Evolutionary conservation across 2,329 filamentous ascomycete species (phyloP).

Genomic region (Ophiognomonia clavigignenti-juglandacearum): DNA sequence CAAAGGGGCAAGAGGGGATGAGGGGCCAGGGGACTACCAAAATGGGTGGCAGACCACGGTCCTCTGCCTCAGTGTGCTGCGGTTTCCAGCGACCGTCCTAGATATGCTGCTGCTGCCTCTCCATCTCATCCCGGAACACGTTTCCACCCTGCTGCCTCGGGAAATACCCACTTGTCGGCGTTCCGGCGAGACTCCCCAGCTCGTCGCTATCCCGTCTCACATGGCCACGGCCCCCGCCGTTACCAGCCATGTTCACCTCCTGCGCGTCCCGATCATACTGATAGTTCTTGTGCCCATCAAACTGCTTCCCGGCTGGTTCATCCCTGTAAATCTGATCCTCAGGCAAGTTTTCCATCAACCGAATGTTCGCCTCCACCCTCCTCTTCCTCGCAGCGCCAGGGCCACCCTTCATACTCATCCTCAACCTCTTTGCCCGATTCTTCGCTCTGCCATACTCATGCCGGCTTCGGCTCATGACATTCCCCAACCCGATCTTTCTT

Average conservation of each 20-base stretch:
- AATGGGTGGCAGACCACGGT: too few relatives aligned
- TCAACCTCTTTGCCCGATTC: constrained; percentile 29
- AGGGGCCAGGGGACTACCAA: too few relatives aligned
- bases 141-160: constrained; percentile 31
- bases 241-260: constrained; percentile 8
- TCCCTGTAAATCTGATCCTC: constrained; percentile 22
- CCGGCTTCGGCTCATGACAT: constrained; percentile 41
- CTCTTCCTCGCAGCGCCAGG: constrained; percentile 32
- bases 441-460: constrained; percentile 39
- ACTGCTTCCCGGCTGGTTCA: constrained; percentile 4
- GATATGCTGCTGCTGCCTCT: constrained; percentile 40
- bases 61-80: too few relatives aligned
- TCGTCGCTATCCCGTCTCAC: constrained; percentile 40
- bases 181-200: constrained; percentile 44
- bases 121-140: constrained; percentile 45
- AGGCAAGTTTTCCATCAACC: constrained; percentile 34
- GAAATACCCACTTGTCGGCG: constrained; percentile 38
- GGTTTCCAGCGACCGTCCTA: too few relatives aligned
- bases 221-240: constrained; percentile 13
- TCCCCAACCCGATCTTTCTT: constrained; percentile 46
- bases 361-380: constrained; percentile 32
- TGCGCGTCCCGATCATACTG: constrained; percentile 25
- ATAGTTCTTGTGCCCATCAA: constrained; percentile 21
- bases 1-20: too few relatives aligned
- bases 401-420: constrained; percentile 21